phyloP scores from a whole-genome alignment of 2,329 filamentous ascomycete species.

The Penicillium aurantiogriseum region DNA sequence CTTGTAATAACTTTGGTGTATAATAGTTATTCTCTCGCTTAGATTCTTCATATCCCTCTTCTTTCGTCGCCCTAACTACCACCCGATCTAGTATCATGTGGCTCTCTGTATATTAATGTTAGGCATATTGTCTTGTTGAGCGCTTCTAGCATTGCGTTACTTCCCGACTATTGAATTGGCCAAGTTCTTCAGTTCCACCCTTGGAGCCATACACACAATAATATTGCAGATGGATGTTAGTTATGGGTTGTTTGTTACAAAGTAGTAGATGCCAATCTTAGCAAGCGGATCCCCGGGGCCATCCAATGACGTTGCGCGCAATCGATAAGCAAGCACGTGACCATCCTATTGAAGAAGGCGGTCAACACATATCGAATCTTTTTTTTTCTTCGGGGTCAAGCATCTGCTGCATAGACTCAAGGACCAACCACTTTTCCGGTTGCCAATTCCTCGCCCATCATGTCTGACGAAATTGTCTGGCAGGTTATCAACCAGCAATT shows the following conservation, averaged over 20 bases:
- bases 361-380: conserved; percentile 6
- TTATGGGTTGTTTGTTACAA: not conserved
- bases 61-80: not conserved
- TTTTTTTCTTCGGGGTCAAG: conserved; percentile 7
- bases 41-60: not conserved
- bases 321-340: conserved; percentile 39
- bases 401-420: conserved; percentile 1
- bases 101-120: not conserved
- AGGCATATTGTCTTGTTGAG: not conserved
- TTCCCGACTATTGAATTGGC: not conserved
- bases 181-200: not conserved
- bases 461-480: conserved; percentile 97
- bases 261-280: not conserved
- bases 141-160: not conserved
- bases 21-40: conserved; percentile 4
- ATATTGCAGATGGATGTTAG: not conserved
- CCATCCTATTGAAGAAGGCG: not conserved
- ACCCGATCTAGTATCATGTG: not conserved
- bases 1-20: not conserved
- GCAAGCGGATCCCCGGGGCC: not conserved
- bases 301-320: conserved; percentile 10
- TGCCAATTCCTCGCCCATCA: conserved; percentile 21
- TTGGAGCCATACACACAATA: too few species aligned
- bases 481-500: conserved; percentile 94
- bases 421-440: conserved; percentile 2